Conservation (phyloP, 495 filamentous ascomycete genomes). For the Sabuloglossum arenarium region DNA sequence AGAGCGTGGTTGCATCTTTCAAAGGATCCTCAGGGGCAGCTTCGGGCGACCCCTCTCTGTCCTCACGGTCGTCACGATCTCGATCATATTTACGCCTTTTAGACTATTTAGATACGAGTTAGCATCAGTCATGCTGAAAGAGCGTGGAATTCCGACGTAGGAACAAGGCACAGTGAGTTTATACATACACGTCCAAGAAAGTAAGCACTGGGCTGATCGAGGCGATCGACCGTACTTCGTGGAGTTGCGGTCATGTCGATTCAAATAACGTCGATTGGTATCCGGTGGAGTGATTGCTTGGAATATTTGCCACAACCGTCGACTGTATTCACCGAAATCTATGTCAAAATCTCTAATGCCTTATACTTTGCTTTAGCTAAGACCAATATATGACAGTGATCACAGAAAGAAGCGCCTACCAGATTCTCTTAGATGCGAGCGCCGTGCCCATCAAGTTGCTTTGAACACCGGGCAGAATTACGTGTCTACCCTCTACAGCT, state of each 20-base stretch:
- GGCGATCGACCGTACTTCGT: slow-evolving; percentile 53
- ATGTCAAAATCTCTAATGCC: no score
- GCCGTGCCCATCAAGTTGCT: not conserved
- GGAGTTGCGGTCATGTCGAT: not conserved
- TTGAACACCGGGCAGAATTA: no score
- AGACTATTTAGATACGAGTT: not conserved
- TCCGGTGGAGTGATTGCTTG: no score
- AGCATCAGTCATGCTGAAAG: no score
- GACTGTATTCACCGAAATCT: no score
- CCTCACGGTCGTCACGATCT: slow-evolving; percentile 30
- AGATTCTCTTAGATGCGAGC: not conserved
- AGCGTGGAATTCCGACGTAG: no score
- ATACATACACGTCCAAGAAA: slow-evolving; percentile 48
- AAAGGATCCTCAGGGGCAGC: slow-evolving; percentile 46
- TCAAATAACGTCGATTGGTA: no score
- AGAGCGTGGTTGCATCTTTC: slow-evolving; percentile 78
- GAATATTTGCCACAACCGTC: no score
- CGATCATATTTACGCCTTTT: slow-evolving; percentile 29
- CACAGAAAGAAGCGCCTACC: no score
- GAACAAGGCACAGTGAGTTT: not conserved
- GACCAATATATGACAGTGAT: no score
- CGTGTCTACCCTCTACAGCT: no score
- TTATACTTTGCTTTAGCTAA: no score
- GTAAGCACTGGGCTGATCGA: slow-evolving; percentile 81
- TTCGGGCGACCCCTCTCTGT: slow-evolving; percentile 23